Evolutionary conservation across 75 land plant genomes (phyloP).

Genomic region (Ceratopteris richardii): DNA sequence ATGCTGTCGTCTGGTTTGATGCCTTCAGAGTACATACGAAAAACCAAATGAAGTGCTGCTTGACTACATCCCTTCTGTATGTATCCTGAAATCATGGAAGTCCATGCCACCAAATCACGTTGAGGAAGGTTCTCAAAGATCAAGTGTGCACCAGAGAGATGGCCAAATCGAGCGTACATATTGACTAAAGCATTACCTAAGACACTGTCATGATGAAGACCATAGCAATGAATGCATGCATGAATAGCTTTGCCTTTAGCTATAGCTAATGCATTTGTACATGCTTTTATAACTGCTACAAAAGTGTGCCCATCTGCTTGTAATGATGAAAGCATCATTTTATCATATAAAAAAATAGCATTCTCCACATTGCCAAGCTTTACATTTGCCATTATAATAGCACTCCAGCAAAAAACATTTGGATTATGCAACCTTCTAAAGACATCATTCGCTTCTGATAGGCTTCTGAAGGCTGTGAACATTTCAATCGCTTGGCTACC

Average conservation of each 20-base stretch:
- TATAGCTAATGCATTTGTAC: conserved; percentile 6
- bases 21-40: conserved; percentile 18
- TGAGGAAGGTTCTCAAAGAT: conserved; percentile 12
- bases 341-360: background rate
- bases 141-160: conserved; percentile 9
- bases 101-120: conserved; percentile 7
- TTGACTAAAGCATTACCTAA: conserved; percentile 20
- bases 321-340: background rate
- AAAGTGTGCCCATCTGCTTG: background rate
- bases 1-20: conserved; percentile 20
- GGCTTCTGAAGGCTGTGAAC: no score
- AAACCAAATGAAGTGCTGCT: conserved; percentile 24
- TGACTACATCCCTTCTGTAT: conserved; percentile 29
- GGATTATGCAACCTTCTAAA: background rate
- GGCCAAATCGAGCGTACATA: conserved; percentile 24
- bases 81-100: conserved; percentile 19
- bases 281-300: conserved; percentile 5
- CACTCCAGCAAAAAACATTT: conserved; percentile 9
- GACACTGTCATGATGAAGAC: conserved; percentile 11
- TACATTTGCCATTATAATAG: conserved; percentile 11
- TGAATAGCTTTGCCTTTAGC: conserved; percentile 19
- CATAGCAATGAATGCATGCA: conserved; percentile 6
- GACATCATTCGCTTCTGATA: background rate
- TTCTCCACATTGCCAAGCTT: background rate
- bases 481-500: no score